phyloP scores from a whole-genome alignment of 2,329 filamentous ascomycete species.

The Beauveria sp. region DNA sequence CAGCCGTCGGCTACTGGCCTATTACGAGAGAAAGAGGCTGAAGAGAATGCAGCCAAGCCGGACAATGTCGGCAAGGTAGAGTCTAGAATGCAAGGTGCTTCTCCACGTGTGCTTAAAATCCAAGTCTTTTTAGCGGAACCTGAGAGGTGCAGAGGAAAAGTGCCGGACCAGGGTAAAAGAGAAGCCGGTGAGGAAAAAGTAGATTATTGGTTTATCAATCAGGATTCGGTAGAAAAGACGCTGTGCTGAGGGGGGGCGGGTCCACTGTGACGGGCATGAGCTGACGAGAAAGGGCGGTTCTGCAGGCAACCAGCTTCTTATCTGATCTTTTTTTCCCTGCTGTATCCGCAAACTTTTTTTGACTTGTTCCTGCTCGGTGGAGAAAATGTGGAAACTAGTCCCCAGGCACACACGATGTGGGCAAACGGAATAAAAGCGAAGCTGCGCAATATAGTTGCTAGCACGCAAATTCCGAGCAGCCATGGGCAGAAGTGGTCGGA shows the following conservation, averaged over 20 bases:
- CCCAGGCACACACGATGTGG: too few species aligned
- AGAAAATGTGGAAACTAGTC: neutral
- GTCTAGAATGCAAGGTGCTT: slow-evolving; percentile 1
- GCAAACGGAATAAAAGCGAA: too few species aligned
- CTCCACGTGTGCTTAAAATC: neutral
- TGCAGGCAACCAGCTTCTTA: neutral
- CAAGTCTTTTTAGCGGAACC: slow-evolving; percentile 5
- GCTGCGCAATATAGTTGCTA: neutral
- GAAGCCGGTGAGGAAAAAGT: neutral
- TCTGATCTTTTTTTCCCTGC: slow-evolving; percentile 7
- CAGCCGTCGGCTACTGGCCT: neutral
- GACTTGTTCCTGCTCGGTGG: neutral
- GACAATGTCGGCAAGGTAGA: neutral
- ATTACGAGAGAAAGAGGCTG: neutral
- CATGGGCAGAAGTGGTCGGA: too few species aligned
- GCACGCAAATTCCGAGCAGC: neutral
- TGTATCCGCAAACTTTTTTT: neutral
- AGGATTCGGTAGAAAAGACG: neutral
- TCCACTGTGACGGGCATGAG: neutral
- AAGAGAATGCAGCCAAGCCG: neutral
- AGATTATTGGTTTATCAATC: slow-evolving; percentile 8
- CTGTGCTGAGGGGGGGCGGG: neutral
- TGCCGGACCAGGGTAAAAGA: neutral
- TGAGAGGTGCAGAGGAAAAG: neutral
- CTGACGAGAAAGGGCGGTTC: neutral